These are phyloP conservation scores for Rhodotorula sp. DNA, from an alignment of 1,284 basidiomycete species.

Conservation along the genomic window DNA sequence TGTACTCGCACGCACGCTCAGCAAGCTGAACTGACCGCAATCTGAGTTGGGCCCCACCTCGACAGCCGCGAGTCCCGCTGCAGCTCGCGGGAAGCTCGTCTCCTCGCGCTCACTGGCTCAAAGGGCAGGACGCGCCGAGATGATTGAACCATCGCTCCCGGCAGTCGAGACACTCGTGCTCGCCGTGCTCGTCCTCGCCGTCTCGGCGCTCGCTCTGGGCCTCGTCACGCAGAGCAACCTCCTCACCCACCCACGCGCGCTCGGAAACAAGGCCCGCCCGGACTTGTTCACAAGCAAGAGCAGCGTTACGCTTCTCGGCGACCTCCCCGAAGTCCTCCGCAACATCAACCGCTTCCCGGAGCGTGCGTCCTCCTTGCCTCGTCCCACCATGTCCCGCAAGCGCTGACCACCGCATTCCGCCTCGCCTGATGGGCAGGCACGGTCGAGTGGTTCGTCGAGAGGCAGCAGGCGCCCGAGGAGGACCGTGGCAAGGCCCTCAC, in stretches of 20 bases:
- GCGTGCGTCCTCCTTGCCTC: neutral
- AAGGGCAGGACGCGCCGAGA: too few species aligned
- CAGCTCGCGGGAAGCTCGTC: too few species aligned
- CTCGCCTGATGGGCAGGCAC: too few species aligned
- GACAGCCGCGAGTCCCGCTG: too few species aligned
- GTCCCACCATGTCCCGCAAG: neutral
- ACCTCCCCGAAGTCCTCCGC: neutral
- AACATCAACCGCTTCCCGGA: neutral
- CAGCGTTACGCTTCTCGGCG: neutral
- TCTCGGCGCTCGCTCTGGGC: neutral
- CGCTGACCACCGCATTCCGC: neutral
- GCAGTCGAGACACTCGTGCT: neutral
- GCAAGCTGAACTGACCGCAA: too few species aligned
- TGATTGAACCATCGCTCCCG: neutral
- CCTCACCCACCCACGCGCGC: neutral
- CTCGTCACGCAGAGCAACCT: neutral
- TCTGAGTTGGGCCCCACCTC: too few species aligned
- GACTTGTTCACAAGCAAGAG: slow-evolving; percentile 6
- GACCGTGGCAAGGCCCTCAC: neutral
- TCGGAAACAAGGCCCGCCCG: neutral
- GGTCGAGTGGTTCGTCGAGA: neutral
- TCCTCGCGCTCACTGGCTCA: neutral
- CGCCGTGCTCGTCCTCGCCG: neutral
- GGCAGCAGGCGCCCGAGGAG: neutral
- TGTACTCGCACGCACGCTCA: too few species aligned